Base-by-base conservation (phyloP, 768 basidiomycete species). In the Glaciozyma martinii region DNA sequence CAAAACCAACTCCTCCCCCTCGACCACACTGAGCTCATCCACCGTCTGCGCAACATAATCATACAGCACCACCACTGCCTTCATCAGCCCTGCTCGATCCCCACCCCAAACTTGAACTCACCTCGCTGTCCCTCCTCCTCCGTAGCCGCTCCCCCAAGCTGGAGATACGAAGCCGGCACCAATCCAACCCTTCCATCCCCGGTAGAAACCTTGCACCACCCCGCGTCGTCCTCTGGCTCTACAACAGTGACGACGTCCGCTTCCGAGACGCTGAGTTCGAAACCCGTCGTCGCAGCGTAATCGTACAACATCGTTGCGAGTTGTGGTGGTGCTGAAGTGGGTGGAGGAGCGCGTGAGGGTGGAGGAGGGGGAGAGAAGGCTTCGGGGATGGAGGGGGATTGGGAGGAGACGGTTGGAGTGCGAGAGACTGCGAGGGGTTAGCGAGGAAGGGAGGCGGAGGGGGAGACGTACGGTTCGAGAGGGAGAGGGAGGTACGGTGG, bases 81-180 rank as follows among this genome's bases (percentile, higher is more conserved):
- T 18, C 19, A 29, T 30, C 29, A 60, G 23, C 44, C 30, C n/a
- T 21, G 5, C 13, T 19, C 23, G 27, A 46, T 8, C 21, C 6
- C 8, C 16, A 43, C 27, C 5, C 19, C 37, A 8, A 27, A 37
- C 42, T 21, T 3, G 33, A n/a, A 54, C 52, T 61, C n/a, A 66
- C 61, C 61, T 33, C 25, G 15, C 29, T n/a, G 33, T 18, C 32
- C 49, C 18, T 19, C 37, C 10, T 7, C 37, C 27, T 16, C 53
- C 27, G 23, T 13, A 10, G 56, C 23, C 1, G 29, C 54, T 4
- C 40, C 55, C 16, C 56, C 56, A 1, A 54, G 6, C 50, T 66
- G 47, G 3, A 67, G 12, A 19, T 70, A 70, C 16, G 58, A 60
- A 15, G 47, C 68, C 3, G 68, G 68, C 7, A 70, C 65, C 4